A percentile compares a stretch with the other conserved stretches of the same genome.
Conservation (phyloP, 2,329 filamentous ascomycete genomes). For the Penicillium hordei region DNA sequence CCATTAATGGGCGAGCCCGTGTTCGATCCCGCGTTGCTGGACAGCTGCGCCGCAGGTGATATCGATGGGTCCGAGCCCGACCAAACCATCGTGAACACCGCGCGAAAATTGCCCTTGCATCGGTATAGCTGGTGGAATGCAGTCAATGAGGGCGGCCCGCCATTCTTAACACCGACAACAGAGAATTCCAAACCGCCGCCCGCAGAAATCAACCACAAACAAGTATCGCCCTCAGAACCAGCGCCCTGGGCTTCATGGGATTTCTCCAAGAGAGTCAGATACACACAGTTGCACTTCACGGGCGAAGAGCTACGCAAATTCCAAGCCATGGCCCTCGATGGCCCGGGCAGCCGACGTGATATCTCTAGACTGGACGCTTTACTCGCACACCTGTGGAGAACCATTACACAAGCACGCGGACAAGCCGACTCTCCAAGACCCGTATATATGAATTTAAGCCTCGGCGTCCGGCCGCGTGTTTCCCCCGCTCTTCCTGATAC, state of each 20-base stretch:
- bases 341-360: not conserved
- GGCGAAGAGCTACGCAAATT: not conserved
- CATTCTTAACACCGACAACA: not conserved
- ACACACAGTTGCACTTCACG: slow-evolving; percentile 5
- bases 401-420: not conserved
- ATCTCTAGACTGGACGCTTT: slow-evolving; percentile 7
- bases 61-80: slow-evolving; percentile 3
- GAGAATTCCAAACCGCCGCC: slow-evolving; percentile 4
- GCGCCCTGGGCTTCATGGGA: slow-evolving; percentile 6
- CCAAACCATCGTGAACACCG: not conserved
- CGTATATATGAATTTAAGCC: slow-evolving; percentile 39
- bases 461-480: slow-evolving; percentile 45
- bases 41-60: not conserved
- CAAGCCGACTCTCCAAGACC: not conserved
- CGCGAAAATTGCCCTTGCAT: slow-evolving; percentile 2
- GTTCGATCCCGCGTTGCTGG: slow-evolving; percentile 1
- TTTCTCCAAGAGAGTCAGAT: not conserved
- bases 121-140: slow-evolving; percentile 10
- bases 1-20: not conserved
- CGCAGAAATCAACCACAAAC: not conserved
- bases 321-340: not conserved
- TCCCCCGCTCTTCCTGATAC: slow-evolving; percentile 41
- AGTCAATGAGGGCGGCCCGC: not conserved
- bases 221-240: slow-evolving; percentile 1
- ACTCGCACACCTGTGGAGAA: slow-evolving; percentile 3